Evolutionary conservation across 768 basidiomycete genomes (phyloP).

Genomic region (Fomitopsis pulvina): DNA sequence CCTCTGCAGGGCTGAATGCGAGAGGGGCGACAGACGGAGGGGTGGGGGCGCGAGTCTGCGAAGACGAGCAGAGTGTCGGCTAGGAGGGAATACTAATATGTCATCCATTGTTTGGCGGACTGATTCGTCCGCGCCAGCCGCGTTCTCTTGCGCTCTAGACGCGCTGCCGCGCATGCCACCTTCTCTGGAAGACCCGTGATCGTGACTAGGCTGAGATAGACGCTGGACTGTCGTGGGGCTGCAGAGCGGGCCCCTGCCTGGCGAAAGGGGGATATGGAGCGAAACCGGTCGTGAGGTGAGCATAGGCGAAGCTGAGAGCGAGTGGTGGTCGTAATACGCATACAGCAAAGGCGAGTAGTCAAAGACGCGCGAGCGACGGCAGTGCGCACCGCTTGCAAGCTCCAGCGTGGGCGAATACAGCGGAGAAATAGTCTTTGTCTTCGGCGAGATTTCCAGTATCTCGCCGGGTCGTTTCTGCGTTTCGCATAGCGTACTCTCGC

Average conservation of each 20-base stretch:
- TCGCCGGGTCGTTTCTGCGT: slow-evolving; percentile 6
- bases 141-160: slow-evolving; percentile 3
- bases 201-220: slow-evolving; percentile 4
- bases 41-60: slow-evolving; percentile 15
- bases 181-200: slow-evolving; percentile 5
- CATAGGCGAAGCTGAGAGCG: neutral
- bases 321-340: neutral
- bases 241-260: neutral
- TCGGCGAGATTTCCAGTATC: slow-evolving; percentile 1
- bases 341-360: neutral
- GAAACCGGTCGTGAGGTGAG: neutral
- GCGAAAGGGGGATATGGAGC: neutral
- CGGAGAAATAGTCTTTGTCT: neutral
- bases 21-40: slow-evolving; percentile 9
- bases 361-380: neutral
- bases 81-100: slow-evolving; percentile 4
- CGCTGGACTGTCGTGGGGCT: slow-evolving; percentile 5
- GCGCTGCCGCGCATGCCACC: slow-evolving; percentile 4
- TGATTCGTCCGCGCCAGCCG: slow-evolving; percentile 7
- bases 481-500: slow-evolving; percentile 7
- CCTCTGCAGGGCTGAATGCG: neutral
- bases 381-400: neutral
- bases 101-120: slow-evolving; percentile 1
- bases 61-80: slow-evolving; percentile 12
- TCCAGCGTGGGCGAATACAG: neutral